Evolutionary conservation across 2,329 filamentous ascomycete genomes (phyloP).

Genomic region (Fusarium sororula): DNA sequence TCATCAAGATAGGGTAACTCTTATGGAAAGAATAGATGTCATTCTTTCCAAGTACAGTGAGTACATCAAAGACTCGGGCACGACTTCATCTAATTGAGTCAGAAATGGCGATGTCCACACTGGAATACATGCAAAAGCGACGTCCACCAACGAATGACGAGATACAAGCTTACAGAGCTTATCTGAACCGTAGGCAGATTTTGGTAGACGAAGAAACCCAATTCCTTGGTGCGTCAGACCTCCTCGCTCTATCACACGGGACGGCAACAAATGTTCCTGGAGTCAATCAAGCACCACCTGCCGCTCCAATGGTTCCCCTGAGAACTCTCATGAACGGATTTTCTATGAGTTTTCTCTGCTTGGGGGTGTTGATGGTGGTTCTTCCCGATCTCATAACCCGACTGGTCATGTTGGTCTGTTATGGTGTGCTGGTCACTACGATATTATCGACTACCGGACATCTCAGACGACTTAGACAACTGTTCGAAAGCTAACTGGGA

Average conservation of each 20-base stretch:
- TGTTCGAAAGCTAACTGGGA: slow-evolving; percentile 8
- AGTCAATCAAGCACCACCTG: background rate
- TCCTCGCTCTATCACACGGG: slow-evolving; percentile 9
- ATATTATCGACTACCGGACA: slow-evolving; percentile 25
- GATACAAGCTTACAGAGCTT: slow-evolving; percentile 57
- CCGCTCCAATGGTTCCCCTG: slow-evolving; percentile 4
- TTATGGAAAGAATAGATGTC: slow-evolving; percentile 4
- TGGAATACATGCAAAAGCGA: slow-evolving; percentile 64
- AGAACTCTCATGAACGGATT: slow-evolving; percentile 22
- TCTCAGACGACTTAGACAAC: slow-evolving; percentile 16
- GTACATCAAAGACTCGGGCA: background rate
- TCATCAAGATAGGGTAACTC: background rate
- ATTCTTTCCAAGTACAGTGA: slow-evolving; percentile 22
- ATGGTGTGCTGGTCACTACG: slow-evolving; percentile 18
- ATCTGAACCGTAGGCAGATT: slow-evolving; percentile 59
- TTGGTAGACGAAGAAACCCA: slow-evolving; percentile 67
- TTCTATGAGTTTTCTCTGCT: slow-evolving; percentile 24
- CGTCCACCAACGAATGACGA: slow-evolving; percentile 60
- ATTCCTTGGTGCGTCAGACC: slow-evolving; percentile 60
- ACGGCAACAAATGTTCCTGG: slow-evolving; percentile 1
- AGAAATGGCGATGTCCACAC: slow-evolving; percentile 68
- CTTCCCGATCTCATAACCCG: slow-evolving; percentile 29
- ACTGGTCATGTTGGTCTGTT: slow-evolving; percentile 21
- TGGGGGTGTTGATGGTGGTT: slow-evolving; percentile 19
- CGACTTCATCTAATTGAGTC: background rate